Conservation (phyloP, 192 early-diverging fungal genomes). For the Cladochytrium replicatum region DNA sequence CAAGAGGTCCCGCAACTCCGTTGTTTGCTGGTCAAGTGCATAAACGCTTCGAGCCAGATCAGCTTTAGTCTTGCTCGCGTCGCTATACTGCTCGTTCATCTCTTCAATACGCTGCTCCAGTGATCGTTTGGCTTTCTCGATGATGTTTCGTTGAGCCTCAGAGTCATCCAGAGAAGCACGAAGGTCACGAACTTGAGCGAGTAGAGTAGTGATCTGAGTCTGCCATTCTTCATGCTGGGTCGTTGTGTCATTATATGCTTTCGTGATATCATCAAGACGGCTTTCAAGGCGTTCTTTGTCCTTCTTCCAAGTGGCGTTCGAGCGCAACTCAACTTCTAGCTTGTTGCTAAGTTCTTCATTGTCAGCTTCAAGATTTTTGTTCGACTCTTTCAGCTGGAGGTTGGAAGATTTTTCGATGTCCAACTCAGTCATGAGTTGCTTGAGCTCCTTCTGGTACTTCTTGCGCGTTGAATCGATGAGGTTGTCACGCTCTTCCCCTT, state of each 20-base stretch:
- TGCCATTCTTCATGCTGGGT: conserved; percentile 52
- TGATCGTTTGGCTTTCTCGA: conserved; percentile 60
- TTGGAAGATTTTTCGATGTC: conserved; percentile 53
- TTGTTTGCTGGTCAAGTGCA: conserved; percentile 64
- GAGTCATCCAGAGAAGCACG: conserved; percentile 52
- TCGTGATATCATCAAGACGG: conserved; percentile 61
- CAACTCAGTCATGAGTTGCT: conserved; percentile 66
- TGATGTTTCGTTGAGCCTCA: conserved; percentile 49
- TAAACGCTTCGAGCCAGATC: conserved; percentile 60
- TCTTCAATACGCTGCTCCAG: conserved; percentile 71
- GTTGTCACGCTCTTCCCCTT: conserved; percentile 64
- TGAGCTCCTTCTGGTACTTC: conserved; percentile 80
- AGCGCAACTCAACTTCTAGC: conserved; percentile 62
- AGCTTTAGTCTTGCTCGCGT: conserved; percentile 53
- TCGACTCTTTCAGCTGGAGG: conserved; percentile 57
- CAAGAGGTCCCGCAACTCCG: conserved; percentile 56
- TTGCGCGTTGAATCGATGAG: conserved; percentile 61
- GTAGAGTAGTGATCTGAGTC: conserved; percentile 42
- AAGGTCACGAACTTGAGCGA: conserved; percentile 49
- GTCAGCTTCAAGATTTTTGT: conserved; percentile 55
- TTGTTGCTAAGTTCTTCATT: conserved; percentile 49
- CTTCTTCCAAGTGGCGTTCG: conserved; percentile 57
- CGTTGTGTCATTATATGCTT: conserved; percentile 49
- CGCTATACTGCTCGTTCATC: conserved; percentile 53
- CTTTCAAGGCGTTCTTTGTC: conserved; percentile 69